phyloP scores from a whole-genome alignment of 192 early-diverging fungal species.

The Podila epigama region DNA sequence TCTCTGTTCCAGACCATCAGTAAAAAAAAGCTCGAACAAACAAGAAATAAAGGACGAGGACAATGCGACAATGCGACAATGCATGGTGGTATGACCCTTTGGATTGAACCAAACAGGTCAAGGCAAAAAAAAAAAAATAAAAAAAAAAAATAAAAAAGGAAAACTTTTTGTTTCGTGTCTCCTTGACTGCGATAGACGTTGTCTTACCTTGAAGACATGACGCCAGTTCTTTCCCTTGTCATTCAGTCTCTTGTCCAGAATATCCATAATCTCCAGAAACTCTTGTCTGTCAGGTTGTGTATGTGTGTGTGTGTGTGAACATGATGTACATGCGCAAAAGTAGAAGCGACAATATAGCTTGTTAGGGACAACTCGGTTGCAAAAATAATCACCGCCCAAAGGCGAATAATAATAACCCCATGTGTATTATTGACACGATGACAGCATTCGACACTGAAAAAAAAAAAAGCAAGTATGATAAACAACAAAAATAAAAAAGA shows the following conservation, averaged over 20 bases:
- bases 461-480: not conserved
- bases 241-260: constrained; percentile 95
- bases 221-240: constrained; percentile 98
- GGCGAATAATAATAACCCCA: not conserved
- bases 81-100: too few relatives aligned
- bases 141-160: not conserved
- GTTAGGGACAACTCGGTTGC: too few relatives aligned
- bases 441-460: too few relatives aligned
- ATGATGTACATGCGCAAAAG: not conserved
- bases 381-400: too few relatives aligned
- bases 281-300: constrained; percentile 66
- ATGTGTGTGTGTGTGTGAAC: not conserved
- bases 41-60: too few relatives aligned
- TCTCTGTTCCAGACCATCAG: too few relatives aligned
- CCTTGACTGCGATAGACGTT: not conserved
- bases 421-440: too few relatives aligned
- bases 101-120: too few relatives aligned
- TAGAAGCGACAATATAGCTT: too few relatives aligned
- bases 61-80: too few relatives aligned
- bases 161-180: not conserved
- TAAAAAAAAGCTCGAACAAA: too few relatives aligned
- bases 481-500: not conserved
- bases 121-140: not conserved
- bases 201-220: constrained; percentile 93
- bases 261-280: constrained; percentile 97